phyloP scores from a whole-genome alignment of 805 yeast species.

The Candida tallmaniae region DNA sequence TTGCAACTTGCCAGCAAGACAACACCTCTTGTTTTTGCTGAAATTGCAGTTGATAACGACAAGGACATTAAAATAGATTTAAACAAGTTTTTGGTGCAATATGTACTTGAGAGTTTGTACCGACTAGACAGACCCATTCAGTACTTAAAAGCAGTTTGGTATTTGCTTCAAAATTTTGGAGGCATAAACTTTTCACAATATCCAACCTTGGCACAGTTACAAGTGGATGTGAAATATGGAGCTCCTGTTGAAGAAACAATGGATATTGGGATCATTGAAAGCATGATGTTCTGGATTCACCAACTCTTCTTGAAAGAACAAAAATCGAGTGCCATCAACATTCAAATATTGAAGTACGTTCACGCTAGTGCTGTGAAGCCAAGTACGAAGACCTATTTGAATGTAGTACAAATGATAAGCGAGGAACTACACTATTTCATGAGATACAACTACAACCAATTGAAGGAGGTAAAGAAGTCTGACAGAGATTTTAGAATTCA shows the following conservation, averaged over 20 bases:
- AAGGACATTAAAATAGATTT: conserved; percentile 8
- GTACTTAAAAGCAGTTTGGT: conserved; percentile 29
- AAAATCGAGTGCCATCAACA: conserved; percentile 4
- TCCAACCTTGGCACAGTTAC: conserved; percentile 5
- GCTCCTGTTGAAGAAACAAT: conserved; percentile 9
- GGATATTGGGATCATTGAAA: conserved; percentile 30
- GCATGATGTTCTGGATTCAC: conserved; percentile 29
- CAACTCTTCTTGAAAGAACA: conserved; percentile 4
- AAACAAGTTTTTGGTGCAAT: conserved; percentile 29
- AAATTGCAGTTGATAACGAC: background rate
- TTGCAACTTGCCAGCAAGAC: conserved; percentile 12
- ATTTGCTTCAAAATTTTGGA: conserved; percentile 29
- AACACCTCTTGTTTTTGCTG: conserved; percentile 6
- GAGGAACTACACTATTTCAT: conserved; percentile 6
- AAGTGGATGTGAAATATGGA: conserved; percentile 4
- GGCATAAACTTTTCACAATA: conserved; percentile 15
- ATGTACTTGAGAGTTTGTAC: conserved; percentile 26
- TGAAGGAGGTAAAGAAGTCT: background rate
- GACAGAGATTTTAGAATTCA: background rate
- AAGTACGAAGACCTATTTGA: background rate
- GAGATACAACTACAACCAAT: conserved; percentile 6
- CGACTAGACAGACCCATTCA: conserved; percentile 28
- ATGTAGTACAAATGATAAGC: background rate
- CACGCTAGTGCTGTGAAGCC: conserved; percentile 1
- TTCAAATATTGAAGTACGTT: conserved; percentile 3